Percentiles rank a stretch among this genome's conserved stretches.
phyloP scores from a whole-genome alignment of 441 rosid species.

The Eutrema salsugineum region DNA sequence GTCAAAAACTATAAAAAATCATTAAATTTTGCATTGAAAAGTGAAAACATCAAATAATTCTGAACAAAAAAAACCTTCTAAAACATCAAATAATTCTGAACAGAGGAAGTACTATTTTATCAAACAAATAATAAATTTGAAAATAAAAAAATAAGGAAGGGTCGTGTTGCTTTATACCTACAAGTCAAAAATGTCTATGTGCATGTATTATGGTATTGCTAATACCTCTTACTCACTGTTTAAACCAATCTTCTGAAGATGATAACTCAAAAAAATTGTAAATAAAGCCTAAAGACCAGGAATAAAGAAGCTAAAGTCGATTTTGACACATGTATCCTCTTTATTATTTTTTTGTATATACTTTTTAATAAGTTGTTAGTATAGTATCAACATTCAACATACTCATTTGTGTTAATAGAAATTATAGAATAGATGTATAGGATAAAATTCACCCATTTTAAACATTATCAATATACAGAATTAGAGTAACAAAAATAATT shows the following conservation, averaged over 20 bases:
- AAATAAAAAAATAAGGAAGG: constrained; percentile 17
- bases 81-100: no score
- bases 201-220: constrained; percentile 16
- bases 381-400: not conserved
- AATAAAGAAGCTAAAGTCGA: constrained; percentile 20
- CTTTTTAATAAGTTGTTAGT: not conserved
- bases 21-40: no score
- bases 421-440: not conserved
- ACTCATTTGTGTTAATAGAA: not conserved
- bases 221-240: constrained; percentile 17
- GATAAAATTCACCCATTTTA: no score
- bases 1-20: no score
- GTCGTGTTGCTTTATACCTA: constrained; percentile 19
- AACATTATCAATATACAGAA: no score
- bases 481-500: no score
- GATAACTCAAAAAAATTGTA: not conserved
- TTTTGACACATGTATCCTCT: constrained; percentile 15
- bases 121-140: constrained; percentile 7
- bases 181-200: constrained; percentile 29
- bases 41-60: no score
- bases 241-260: constrained; percentile 13
- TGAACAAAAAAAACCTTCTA: no score
- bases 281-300: constrained; percentile 36
- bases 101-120: not conserved
- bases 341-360: not conserved